Evolutionary conservation across 306 rosid species (phyloP).

Genomic region (Hippophae tibetana): DNA sequence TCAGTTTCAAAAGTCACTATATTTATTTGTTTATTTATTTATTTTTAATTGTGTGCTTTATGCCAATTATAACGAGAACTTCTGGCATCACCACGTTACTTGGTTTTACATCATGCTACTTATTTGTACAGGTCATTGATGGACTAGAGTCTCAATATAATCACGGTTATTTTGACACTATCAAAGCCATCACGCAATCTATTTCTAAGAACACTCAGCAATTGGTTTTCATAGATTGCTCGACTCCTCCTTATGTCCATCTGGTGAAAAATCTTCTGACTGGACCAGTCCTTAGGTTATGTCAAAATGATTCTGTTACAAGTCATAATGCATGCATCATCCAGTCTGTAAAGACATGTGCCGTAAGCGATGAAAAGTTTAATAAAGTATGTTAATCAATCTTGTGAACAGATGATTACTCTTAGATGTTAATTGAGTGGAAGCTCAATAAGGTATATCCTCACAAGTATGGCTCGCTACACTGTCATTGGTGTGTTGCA

Average conservation of each 20-base stretch:
- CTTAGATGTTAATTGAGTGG: too few species aligned
- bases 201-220: slow-evolving; percentile 39
- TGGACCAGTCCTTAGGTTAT: slow-evolving; percentile 53
- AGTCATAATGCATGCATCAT: slow-evolving; percentile 65
- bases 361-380: slow-evolving; percentile 34
- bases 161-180: slow-evolving; percentile 37
- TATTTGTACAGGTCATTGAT: slow-evolving; percentile 56
- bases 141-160: slow-evolving; percentile 43
- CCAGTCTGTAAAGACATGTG: slow-evolving; percentile 42
- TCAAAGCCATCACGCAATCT: slow-evolving; percentile 41
- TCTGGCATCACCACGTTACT: not conserved
- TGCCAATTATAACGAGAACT: too few species aligned
- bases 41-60: too few species aligned
- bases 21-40: too few species aligned
- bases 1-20: too few species aligned
- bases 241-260: slow-evolving; percentile 29
- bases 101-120: slow-evolving; percentile 5
- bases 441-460: slow-evolving; percentile 8
- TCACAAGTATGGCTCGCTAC: slow-evolving; percentile 51
- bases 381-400: slow-evolving; percentile 33
- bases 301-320: slow-evolving; percentile 37
- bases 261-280: slow-evolving; percentile 41
- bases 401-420: not conserved
- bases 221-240: slow-evolving; percentile 60
- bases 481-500: slow-evolving; percentile 47